These are phyloP conservation scores for Cucurbita ficifolia DNA, from an alignment of 306 rosid genomes.

Conservation along the genomic window DNA sequence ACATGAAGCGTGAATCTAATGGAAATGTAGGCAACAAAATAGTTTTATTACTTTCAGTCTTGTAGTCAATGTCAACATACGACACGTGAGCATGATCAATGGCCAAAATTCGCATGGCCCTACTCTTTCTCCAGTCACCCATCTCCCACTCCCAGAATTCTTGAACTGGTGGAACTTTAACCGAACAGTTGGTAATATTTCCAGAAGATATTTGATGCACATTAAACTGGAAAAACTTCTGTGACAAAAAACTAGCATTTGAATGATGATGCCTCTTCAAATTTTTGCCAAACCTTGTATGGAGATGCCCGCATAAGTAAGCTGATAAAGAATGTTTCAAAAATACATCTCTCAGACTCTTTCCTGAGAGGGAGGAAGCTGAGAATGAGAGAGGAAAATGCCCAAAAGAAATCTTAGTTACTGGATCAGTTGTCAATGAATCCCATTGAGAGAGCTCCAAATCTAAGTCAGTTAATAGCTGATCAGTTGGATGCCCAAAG, in stretches of 20 bases:
- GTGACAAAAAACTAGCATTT: constrained; percentile 25
- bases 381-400: constrained; percentile 93
- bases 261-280: constrained; percentile 72
- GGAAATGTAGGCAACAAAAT: constrained; percentile 86
- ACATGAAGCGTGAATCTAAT: constrained; percentile 76
- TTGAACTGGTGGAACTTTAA: constrained; percentile 20
- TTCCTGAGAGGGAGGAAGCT: constrained; percentile 48
- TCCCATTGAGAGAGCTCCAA: constrained; percentile 71
- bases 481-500: constrained; percentile 85
- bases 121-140: constrained; percentile 91
- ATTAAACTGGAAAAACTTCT: constrained; percentile 49
- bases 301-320: constrained; percentile 91
- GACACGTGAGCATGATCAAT: constrained; percentile 73
- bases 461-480: constrained; percentile 55
- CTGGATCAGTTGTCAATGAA: constrained; percentile 39
- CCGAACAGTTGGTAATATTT: constrained; percentile 42
- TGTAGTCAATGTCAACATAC: constrained; percentile 59
- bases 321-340: constrained; percentile 74
- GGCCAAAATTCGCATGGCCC: constrained; percentile 72
- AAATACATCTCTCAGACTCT: constrained; percentile 60
- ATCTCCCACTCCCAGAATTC: constrained; percentile 99
- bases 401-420: constrained; percentile 76
- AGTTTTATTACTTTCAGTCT: constrained; percentile 30
- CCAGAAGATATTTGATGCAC: constrained; percentile 29
- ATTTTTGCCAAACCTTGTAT: constrained; percentile 64